A percentile compares a stretch with the other conserved stretches of the same genome.
Conservation (phyloP, 768 basidiomycete species). For the Suillus luteus region DNA sequence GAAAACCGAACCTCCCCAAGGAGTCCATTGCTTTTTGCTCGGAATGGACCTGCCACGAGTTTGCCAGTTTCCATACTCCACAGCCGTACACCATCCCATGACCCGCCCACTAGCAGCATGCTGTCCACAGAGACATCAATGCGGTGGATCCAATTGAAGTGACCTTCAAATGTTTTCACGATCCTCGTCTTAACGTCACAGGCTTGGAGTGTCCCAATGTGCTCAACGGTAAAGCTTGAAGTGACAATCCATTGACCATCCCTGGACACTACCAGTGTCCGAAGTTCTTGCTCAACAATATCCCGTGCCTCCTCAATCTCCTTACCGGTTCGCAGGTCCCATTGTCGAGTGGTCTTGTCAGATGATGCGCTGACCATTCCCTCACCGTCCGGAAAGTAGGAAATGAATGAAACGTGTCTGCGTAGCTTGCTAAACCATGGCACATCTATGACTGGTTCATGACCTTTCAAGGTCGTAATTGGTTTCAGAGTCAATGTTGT, state of each 20-base stretch:
- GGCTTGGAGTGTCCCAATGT: not conserved
- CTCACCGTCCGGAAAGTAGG: slow-evolving; percentile 16
- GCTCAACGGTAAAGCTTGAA: not conserved
- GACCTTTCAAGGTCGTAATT: not conserved
- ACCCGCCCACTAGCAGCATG: slow-evolving; percentile 8
- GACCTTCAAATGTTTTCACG: not conserved
- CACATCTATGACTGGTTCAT: not conserved
- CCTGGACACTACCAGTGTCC: not conserved
- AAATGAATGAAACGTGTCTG: not conserved
- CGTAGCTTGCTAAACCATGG: no score
- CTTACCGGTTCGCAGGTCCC: not conserved
- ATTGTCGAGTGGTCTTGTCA: slow-evolving; percentile 12
- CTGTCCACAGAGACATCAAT: slow-evolving; percentile 2
- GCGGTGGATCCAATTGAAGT: not conserved
- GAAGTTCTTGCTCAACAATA: not conserved
- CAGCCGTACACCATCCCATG: not conserved
- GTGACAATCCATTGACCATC: not conserved
- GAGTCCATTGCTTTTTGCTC: not conserved
- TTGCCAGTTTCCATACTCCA: no score
- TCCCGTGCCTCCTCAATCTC: not conserved
- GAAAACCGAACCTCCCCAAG: not conserved
- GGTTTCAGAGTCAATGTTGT: not conserved
- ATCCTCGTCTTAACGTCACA: not conserved
- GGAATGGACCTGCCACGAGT: not conserved
- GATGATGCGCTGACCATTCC: slow-evolving; percentile 8